Percentiles rank a stretch among this genome's conserved stretches.
Evolutionary conservation across 1,284 basidiomycete species (phyloP).

Genomic region (Gymnopus androsaceus): DNA sequence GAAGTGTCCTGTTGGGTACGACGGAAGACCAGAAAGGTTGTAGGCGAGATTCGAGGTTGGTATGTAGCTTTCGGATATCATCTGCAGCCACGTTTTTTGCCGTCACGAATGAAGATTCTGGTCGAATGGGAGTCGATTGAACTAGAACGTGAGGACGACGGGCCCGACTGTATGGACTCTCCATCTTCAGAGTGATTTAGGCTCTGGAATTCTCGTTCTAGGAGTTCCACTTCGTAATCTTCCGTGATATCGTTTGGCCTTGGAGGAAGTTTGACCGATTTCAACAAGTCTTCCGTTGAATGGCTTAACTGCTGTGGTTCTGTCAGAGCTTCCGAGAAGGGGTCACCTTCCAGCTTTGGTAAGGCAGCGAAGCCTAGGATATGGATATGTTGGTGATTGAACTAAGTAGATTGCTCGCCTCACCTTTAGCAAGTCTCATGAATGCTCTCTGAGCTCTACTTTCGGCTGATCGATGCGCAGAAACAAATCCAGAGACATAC

Average conservation of each 20-base stretch:
- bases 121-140: constrained; percentile 17
- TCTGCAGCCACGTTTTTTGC: constrained; percentile 14
- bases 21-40: constrained; percentile 78
- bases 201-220: constrained; percentile 48
- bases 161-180: constrained; percentile 11
- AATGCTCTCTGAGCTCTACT: constrained; percentile 78
- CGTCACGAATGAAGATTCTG: constrained; percentile 8
- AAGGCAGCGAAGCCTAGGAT: constrained; percentile 61
- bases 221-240: constrained; percentile 52
- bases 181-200: constrained; percentile 14
- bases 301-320: constrained; percentile 31
- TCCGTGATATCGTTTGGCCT: constrained; percentile 61
- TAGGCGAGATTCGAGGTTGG: constrained; percentile 71
- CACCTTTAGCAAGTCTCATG: constrained; percentile 76
- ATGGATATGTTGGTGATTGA: constrained; percentile 2
- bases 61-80: constrained; percentile 55
- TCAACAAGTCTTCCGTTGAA: constrained; percentile 52
- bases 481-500: constrained; percentile 76
- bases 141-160: constrained; percentile 23
- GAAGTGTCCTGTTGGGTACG: constrained; percentile 59
- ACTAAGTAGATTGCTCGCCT: constrained; percentile 18
- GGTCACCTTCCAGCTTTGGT: constrained; percentile 45
- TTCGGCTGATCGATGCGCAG: constrained; percentile 61
- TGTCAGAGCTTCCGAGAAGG: constrained; percentile 23
- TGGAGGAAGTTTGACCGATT: constrained; percentile 52